These are phyloP conservation scores for Lentinula edodes DNA, from an alignment of 768 basidiomycete genomes.

Conservation along the genomic window DNA sequence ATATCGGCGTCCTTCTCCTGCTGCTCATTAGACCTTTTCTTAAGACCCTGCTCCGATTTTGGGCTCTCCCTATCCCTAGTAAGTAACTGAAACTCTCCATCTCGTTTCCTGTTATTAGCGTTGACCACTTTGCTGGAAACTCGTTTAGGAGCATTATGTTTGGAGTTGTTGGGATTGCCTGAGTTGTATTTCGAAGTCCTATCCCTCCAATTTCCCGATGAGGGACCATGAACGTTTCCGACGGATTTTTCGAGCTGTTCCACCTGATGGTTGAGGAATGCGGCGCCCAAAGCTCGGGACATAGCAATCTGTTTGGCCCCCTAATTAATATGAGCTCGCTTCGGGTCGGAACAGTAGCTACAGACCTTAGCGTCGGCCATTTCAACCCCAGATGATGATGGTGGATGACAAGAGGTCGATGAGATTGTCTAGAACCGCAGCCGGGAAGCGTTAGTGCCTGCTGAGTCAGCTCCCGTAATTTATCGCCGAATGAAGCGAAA, in stretches of 20 bases:
- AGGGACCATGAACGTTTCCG: slow-evolving; percentile 31
- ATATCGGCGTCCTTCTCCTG: slow-evolving; percentile 62
- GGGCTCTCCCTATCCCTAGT: slow-evolving; percentile 10
- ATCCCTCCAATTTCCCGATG: slow-evolving; percentile 41
- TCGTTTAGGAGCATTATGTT: slow-evolving; percentile 8
- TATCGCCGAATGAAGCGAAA: no score
- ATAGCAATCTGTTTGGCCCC: slow-evolving; percentile 49
- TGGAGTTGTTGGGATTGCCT: background rate
- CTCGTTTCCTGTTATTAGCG: slow-evolving; percentile 1
- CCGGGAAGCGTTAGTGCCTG: background rate
- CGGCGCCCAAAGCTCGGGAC: slow-evolving; percentile 83
- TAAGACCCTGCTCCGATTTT: slow-evolving; percentile 13
- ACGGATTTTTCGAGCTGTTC: slow-evolving; percentile 83
- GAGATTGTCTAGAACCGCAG: background rate
- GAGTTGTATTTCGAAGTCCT: background rate
- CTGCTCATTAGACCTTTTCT: slow-evolving; percentile 24
- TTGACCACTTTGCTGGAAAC: slow-evolving; percentile 8
- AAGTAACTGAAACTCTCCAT: background rate
- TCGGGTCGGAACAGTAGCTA: background rate
- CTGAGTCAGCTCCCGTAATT: background rate
- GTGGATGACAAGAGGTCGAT: background rate
- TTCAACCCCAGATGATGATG: background rate
- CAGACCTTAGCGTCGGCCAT: background rate
- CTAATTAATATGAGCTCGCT: background rate
- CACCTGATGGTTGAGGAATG: slow-evolving; percentile 83